Percentiles rank a stretch among this genome's conserved stretches.
These are phyloP conservation scores for Cryptococcus floricola DNA, from an alignment of 1,284 basidiomycete species.

Conservation along the genomic window DNA sequence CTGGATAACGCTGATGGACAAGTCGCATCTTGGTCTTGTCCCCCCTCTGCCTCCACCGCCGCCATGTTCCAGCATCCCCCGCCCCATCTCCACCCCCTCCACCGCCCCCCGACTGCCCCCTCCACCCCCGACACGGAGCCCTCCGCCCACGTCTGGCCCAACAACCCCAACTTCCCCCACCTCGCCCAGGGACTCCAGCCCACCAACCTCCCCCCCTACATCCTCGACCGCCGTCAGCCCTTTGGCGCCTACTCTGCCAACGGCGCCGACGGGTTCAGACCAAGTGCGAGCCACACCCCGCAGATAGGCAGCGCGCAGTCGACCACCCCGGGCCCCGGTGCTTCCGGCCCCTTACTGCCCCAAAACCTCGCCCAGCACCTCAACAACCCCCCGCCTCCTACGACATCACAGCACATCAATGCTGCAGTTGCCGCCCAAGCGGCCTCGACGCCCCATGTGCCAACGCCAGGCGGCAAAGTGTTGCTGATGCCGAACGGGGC, in stretches of 20 bases:
- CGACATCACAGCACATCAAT: conserved; percentile 19
- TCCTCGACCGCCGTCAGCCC: conserved; percentile 6
- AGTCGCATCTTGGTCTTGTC: background rate
- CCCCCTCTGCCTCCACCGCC: background rate
- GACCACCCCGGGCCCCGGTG: conserved; percentile 7
- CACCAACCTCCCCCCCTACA: conserved; percentile 7
- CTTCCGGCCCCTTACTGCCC: conserved; percentile 37
- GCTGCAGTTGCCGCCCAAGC: conserved; percentile 3
- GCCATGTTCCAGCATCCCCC: conserved; percentile 10
- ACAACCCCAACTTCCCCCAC: background rate
- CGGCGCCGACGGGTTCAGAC: background rate
- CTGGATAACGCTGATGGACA: background rate
- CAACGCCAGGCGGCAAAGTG: conserved; percentile 26
- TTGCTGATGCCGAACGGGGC: conserved; percentile 46
- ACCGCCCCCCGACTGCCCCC: conserved; percentile 19
- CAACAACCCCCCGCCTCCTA: conserved; percentile 50
- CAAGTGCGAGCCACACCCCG: background rate
- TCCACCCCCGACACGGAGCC: conserved; percentile 14
- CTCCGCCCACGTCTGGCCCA: conserved; percentile 23
- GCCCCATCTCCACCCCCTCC: conserved; percentile 9
- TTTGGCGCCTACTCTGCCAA: background rate
- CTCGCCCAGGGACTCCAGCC: background rate
- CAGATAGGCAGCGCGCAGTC: background rate
- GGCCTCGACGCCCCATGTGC: background rate
- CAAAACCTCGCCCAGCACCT: conserved; percentile 47